Base-by-base conservation (phyloP, 2,329 filamentous ascomycete genomes). In the Clonostachys byssicola region DNA sequence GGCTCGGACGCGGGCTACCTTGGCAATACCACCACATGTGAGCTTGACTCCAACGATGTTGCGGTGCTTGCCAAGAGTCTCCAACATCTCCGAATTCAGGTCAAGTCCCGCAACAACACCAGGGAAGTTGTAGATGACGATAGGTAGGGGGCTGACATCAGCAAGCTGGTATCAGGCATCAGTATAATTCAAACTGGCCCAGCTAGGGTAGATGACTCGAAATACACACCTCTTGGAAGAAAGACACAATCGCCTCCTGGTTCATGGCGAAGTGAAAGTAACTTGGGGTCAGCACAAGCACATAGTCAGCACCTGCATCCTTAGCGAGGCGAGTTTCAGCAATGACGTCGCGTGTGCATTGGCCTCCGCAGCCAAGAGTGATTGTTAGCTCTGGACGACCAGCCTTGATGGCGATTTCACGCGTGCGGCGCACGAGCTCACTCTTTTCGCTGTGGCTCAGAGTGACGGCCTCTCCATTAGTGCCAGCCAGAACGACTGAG, bases 51-150 rank as follows among this genome's bases (percentile, higher is more conserved):
- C 85, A 44, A 86, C 79, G 53, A 89, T 85, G 53, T 86, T 87
- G 40, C 73, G 66, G 59, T 85, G 79, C 49, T 73, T 64, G 12
- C 77, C 75, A 5, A 88, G 68, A 0, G 69, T 65, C 3, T 76
- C 68, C 52, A 89, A 81, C 55, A 80, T 76, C 51, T 87, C 83
- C 0, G 81, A 86, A 58, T 82, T 80, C 41, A 89, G 71, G 55
- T 89, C 85, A 10, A 88, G 70, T 5, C 86, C 85, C 12, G 82
- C 77, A 20, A 77, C 81, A 5, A 86, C 83, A 6, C 73, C 81
- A 2, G 85, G 85, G 69, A 84, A 89, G 65, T 89, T 89, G 72
- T 89, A 89, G 49, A 89, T 81, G 39, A 89, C 65, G 20, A 89
- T 70, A 0, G 85, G 85, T 2, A 89, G 60, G 0, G 78, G 74